A percentile compares a stretch with the other conserved stretches of the same genome.
Evolutionary conservation across 305 asterid genomes (phyloP).

Genomic region (Plantago coronopus): DNA sequence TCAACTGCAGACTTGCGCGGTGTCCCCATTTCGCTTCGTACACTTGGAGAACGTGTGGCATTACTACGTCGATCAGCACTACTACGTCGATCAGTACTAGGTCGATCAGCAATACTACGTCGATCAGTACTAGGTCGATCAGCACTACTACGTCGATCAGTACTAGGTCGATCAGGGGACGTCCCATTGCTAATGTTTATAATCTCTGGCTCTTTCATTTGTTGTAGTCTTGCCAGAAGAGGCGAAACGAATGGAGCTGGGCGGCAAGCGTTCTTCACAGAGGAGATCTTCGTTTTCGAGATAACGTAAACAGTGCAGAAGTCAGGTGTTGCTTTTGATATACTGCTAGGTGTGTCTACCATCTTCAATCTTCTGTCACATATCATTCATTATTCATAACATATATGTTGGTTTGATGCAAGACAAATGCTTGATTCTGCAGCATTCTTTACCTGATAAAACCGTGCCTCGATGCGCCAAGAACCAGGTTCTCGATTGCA

Average conservation of each 20-base stretch:
- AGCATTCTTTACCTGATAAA: constrained; percentile 54
- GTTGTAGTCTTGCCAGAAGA: constrained; percentile 42
- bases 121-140: constrained; percentile 30
- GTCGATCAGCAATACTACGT: too few species aligned
- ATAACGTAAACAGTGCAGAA: constrained; percentile 84
- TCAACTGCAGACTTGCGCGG: constrained; percentile 38
- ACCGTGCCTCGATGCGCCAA: constrained; percentile 78
- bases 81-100: too few species aligned
- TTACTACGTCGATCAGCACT: too few species aligned
- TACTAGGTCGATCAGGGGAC: constrained; percentile 33
- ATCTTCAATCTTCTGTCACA: constrained; percentile 62
- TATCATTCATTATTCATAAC: background rate
- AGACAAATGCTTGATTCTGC: background rate
- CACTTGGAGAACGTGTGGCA: constrained; percentile 30
- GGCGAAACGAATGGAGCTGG: constrained; percentile 73
- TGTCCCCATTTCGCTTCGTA: constrained; percentile 45
- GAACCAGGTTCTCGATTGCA: constrained; percentile 74
- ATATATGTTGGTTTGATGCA: background rate
- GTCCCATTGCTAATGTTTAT: background rate
- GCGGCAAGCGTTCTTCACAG: constrained; percentile 70
- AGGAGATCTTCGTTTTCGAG: constrained; percentile 69
- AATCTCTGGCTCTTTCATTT: constrained; percentile 31
- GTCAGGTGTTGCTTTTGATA: constrained; percentile 73
- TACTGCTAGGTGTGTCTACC: constrained; percentile 54
- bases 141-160: too few species aligned